A percentile compares a stretch with the other conserved stretches of the same genome.
These are phyloP conservation scores for Rhipidocladum racemiflorum DNA, from an alignment of 176 grass and related monocot species.

Conservation along the genomic window DNA sequence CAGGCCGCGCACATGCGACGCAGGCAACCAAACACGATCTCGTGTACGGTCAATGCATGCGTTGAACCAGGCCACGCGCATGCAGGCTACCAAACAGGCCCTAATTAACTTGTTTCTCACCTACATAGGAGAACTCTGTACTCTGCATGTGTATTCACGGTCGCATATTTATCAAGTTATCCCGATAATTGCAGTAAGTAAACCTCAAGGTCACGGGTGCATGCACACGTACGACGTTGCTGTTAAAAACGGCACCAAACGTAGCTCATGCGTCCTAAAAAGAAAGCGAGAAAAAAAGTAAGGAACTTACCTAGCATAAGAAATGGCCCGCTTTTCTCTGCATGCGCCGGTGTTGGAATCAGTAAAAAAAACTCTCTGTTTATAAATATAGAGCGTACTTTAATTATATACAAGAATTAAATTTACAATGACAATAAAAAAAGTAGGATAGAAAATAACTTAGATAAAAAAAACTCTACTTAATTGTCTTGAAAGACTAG, in stretches of 20 bases:
- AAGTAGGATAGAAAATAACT: no score
- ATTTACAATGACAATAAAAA: no score
- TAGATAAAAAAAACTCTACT: no score
- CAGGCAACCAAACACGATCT: no score
- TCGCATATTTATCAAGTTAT: neutral
- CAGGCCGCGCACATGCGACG: no score
- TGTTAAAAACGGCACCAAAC: conserved; percentile 12
- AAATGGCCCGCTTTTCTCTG: neutral
- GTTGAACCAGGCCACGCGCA: no score
- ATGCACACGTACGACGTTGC: neutral
- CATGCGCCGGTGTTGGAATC: neutral
- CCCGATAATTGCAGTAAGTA: neutral
- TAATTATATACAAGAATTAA: no score
- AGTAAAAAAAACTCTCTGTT: neutral
- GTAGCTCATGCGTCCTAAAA: conserved; percentile 33
- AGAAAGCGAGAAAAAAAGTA: conserved; percentile 20
- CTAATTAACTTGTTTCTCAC: neutral
- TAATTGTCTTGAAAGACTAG: no score
- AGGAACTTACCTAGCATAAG: neutral
- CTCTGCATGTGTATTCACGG: neutral
- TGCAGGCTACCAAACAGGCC: no score
- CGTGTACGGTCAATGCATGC: no score
- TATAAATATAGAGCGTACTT: no score
- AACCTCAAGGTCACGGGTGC: neutral
- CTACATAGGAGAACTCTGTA: neutral